Evolutionary conservation across 129 eudicot species (phyloP).

Genomic region (Flaveria ramosissima): DNA sequence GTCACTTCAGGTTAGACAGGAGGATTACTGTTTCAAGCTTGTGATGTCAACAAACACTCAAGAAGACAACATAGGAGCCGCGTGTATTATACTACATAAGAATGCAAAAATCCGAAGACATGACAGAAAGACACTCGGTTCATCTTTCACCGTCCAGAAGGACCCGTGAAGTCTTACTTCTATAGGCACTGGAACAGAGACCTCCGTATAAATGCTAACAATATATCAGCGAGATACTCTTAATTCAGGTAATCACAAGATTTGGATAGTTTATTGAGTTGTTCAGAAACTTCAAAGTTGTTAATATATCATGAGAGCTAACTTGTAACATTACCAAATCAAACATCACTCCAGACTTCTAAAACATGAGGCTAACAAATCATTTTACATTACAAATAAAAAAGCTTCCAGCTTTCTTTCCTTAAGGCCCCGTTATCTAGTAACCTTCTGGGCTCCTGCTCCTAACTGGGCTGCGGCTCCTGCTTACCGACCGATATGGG

Average conservation of each 20-base stretch:
- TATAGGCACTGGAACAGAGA: too few species aligned
- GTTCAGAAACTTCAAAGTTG: slow-evolving; percentile 2
- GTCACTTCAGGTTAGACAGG: too few species aligned
- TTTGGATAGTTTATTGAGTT: background rate
- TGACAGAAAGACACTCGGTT: too few species aligned
- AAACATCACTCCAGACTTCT: slow-evolving; percentile 12
- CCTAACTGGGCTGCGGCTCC: slow-evolving; percentile 44
- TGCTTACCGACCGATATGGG: slow-evolving; percentile 53
- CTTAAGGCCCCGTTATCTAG: background rate
- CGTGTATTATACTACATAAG: too few species aligned
- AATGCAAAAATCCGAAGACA: too few species aligned
- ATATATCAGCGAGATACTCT: too few species aligned
- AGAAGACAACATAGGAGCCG: too few species aligned
- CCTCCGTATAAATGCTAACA: too few species aligned
- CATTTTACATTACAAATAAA: background rate
- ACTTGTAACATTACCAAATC: slow-evolving; percentile 14
- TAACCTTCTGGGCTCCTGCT: slow-evolving; percentile 46
- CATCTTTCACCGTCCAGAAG: too few species aligned
- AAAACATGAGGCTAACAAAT: background rate
- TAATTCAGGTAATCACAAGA: background rate
- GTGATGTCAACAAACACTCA: too few species aligned
- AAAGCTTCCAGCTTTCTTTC: slow-evolving; percentile 15
- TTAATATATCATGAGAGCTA: background rate
- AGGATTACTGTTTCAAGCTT: too few species aligned
- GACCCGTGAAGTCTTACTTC: too few species aligned